Evolutionary conservation across 306 rosid species (phyloP), one percentile per base, ranked within the genome.

Genomic region (Cucurbita argyrosperma): DNA sequence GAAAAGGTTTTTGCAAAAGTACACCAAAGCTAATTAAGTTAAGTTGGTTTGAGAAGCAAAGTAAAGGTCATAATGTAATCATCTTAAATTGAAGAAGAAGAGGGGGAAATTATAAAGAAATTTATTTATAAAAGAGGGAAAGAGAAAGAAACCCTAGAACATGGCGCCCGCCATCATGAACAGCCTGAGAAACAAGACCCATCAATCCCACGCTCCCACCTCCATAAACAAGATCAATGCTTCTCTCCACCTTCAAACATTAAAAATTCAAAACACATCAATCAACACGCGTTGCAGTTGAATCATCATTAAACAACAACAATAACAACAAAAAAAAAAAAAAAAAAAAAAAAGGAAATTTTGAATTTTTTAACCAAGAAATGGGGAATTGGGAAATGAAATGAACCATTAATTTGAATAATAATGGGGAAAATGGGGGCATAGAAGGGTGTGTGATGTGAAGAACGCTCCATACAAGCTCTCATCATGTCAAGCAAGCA

Each of bases 81-180:
- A 30, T 30, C 35, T 30, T 30, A 30, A 30, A 2, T 30, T 30
- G 35, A 30, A 30, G 35, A 30, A 30, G 35, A 30, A 26, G 26
- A 26, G 26, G 35, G 30, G 35, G 35, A 30, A 42, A 64, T 40
- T 16, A 64, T 64, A 4, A 39, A 64, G 37, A 71, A 71, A 72
- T 39, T 16, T 16, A 30, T 5, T 16, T 30, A 30, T 30, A 62
- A 43, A 65, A 77, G 68, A 57, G 79, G 69, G 76, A 72, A 79
- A 72, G 77, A 55, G 79, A 67, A 39, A 85, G 85, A 82, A 81
- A 95, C 99, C 99, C 97, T 77, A 95, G 85, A 82, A 95, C 99
- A 91, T 95, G 97, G 70, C 97, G 99, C 74, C 99, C 99, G 72
- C 99, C 99, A 95, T 95, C 99, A 95, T 91, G 99, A 84, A 91